Evolutionary conservation across 805 yeast genomes (phyloP).

Genomic region (Lipomyces spencermartinsiae): DNA sequence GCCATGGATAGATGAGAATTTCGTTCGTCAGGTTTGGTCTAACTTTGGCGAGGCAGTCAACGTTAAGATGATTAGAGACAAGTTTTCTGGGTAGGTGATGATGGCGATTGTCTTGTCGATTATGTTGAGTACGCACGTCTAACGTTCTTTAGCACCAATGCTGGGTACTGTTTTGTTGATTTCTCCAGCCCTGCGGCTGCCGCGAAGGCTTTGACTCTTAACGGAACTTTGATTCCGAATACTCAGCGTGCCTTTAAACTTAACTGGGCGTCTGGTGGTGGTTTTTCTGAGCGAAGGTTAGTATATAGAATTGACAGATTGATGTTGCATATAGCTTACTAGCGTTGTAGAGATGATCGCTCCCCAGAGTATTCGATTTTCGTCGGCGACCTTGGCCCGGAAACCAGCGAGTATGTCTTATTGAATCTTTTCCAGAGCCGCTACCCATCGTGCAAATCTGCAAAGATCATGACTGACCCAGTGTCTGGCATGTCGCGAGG

Average conservation of each 20-base stretch:
- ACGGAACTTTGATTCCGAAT: conserved; percentile 74
- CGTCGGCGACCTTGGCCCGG: conserved; percentile 83
- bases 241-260: conserved; percentile 65
- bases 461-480: conserved; percentile 79
- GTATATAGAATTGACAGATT: neutral
- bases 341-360: conserved; percentile 40
- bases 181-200: conserved; percentile 69
- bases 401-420: conserved; percentile 69
- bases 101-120: neutral
- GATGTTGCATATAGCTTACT: neutral
- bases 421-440: conserved; percentile 69
- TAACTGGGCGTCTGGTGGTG: conserved; percentile 78
- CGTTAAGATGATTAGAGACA: conserved; percentile 77
- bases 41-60: conserved; percentile 66
- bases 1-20: conserved; percentile 78
- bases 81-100: conserved; percentile 47
- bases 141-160: conserved; percentile 49
- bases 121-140: neutral
- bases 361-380: conserved; percentile 69
- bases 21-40: conserved; percentile 72
- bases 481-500: conserved; percentile 75
- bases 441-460: conserved; percentile 76
- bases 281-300: conserved; percentile 41
- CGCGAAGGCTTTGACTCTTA: conserved; percentile 62
- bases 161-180: conserved; percentile 84